Conservation (phyloP, 371 early-diverging fungal species). For the Lichtheimia ornata region DNA sequence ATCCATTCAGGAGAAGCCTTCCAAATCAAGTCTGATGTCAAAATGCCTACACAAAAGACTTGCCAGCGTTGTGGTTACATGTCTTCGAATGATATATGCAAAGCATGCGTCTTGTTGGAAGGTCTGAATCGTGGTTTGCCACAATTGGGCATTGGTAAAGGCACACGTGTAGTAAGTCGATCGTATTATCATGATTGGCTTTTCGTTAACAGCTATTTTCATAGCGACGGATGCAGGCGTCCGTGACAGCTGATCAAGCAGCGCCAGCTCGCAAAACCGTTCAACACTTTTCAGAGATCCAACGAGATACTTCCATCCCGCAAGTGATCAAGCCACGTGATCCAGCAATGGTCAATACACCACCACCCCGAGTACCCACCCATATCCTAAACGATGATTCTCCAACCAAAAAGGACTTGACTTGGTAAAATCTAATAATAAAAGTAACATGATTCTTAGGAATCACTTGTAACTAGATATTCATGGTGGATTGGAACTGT, state of each 20-base stretch:
- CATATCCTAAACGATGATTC: conserved; percentile 27
- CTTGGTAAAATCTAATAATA: conserved; percentile 26
- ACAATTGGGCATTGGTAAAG: conserved; percentile 57
- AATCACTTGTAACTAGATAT: too few species aligned
- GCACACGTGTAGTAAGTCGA: conserved; percentile 40
- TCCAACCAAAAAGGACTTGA: conserved; percentile 33
- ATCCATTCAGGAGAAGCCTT: conserved; percentile 95
- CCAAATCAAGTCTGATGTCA: conserved; percentile 67
- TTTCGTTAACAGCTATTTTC: neutral
- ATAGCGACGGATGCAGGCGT: conserved; percentile 25
- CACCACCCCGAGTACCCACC: conserved; percentile 45
- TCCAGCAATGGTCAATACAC: conserved; percentile 41
- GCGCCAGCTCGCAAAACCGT: conserved; percentile 13
- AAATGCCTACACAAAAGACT: conserved; percentile 66
- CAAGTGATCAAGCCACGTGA: conserved; percentile 32
- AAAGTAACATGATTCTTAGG: too few species aligned
- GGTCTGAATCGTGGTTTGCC: conserved; percentile 91
- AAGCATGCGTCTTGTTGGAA: conserved; percentile 93
- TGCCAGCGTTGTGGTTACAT: conserved; percentile 96
- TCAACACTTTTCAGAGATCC: conserved; percentile 46
- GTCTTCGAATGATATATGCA: conserved; percentile 88
- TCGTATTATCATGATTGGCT: neutral
- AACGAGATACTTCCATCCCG: conserved; percentile 37
- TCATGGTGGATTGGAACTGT: too few species aligned
- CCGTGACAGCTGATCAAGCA: conserved; percentile 17